Evolutionary conservation across 148 eudicot species (phyloP).

Genomic region (Rhododendron williamsianum): DNA sequence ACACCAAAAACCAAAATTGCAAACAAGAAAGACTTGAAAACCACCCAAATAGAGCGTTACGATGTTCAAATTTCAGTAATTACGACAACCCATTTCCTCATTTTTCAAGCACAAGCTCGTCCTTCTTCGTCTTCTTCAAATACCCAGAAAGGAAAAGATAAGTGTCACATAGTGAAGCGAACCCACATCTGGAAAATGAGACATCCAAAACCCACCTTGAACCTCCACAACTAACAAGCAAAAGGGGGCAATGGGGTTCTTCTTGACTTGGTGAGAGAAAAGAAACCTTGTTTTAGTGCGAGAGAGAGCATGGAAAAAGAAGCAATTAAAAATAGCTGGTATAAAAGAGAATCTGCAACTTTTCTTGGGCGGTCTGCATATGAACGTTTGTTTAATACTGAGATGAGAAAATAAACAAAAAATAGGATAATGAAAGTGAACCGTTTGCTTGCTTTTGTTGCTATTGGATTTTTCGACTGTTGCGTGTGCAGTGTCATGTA

Average conservation of each 20-base stretch:
- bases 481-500: background rate
- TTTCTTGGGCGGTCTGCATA: conserved; percentile 37
- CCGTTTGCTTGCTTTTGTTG: conserved; percentile 7
- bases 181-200: conserved; percentile 5
- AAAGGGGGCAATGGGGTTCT: background rate
- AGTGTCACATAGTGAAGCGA: background rate
- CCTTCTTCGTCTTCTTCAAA: background rate
- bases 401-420: background rate
- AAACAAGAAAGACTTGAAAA: background rate
- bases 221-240: background rate
- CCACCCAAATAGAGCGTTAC: conserved; percentile 6
- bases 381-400: conserved; percentile 27
- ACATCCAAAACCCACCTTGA: conserved; percentile 7
- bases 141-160: background rate
- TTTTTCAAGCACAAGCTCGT: background rate
- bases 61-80: background rate
- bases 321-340: background rate
- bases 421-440: background rate
- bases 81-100: background rate
- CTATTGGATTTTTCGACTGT: conserved; percentile 11
- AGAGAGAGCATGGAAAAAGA: background rate
- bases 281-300: conserved; percentile 1
- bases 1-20: background rate
- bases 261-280: background rate
- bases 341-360: conserved; percentile 18